A percentile compares a stretch with the other conserved stretches of the same genome.
These are phyloP conservation scores for Prototheca wickerhamii DNA, from an alignment of 163 green algal species.

Conservation along the genomic window DNA sequence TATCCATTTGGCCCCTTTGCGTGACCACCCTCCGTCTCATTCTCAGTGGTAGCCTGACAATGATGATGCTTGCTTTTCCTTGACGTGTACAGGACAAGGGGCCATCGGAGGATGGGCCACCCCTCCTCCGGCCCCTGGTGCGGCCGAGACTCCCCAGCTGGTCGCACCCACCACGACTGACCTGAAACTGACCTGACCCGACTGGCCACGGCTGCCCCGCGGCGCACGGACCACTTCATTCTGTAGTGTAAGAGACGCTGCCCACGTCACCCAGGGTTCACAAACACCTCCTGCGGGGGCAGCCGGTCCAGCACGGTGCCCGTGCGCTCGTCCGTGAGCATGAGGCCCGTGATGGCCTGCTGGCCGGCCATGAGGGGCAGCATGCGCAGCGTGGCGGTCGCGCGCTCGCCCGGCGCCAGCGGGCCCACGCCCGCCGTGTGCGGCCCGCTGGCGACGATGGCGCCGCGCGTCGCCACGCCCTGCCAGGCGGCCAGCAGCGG, in stretches of 20 bases:
- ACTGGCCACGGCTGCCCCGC: no score
- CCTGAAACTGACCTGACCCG: no score
- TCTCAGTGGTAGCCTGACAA: no score
- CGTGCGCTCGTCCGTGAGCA: constrained; percentile 4
- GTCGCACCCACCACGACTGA: no score
- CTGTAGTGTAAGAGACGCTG: background rate
- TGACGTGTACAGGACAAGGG: no score
- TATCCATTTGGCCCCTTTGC: no score
- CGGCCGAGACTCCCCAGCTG: no score
- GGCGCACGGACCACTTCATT: no score
- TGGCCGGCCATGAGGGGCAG: background rate
- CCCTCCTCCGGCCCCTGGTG: no score
- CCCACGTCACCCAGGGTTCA: background rate
- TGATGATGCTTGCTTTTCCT: no score
- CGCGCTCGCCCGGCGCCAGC: background rate
- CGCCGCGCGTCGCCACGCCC: background rate
- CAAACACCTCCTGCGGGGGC: background rate
- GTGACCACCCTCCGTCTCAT: no score
- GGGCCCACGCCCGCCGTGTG: background rate
- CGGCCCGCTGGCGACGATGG: background rate
- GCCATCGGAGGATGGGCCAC: no score
- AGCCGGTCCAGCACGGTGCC: background rate
- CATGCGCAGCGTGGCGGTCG: background rate
- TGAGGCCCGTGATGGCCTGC: background rate
- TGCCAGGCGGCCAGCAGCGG: background rate